Evolutionary conservation across 2,329 filamentous ascomycete species (phyloP).

Genomic region (Coleophoma crateriformis): DNA sequence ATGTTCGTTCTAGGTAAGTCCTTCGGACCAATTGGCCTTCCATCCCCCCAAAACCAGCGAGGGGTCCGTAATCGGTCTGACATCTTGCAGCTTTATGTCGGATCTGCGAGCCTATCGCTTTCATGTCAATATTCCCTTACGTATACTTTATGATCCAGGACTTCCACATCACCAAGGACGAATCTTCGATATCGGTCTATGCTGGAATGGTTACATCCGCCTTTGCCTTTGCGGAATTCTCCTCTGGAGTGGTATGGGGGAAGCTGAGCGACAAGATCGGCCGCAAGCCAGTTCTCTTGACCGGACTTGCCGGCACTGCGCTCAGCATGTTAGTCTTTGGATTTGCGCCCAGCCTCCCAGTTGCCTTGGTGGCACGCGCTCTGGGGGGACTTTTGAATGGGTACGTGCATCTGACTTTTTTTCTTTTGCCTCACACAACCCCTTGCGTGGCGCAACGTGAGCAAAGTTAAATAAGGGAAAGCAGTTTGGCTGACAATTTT

Average conservation of each 20-base stretch:
- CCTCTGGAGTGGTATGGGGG: constrained; percentile 89
- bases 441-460: constrained; percentile 2
- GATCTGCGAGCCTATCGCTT: constrained; percentile 97
- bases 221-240: constrained; percentile 94
- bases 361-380: constrained; percentile 82
- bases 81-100: constrained; percentile 68
- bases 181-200: constrained; percentile 81
- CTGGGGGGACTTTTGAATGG: constrained; percentile 90
- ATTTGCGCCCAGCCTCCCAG: constrained; percentile 74
- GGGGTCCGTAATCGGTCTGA: neutral
- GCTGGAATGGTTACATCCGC: constrained; percentile 94
- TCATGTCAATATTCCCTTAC: constrained; percentile 99
- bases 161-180: constrained; percentile 76
- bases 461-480: constrained; percentile 11
- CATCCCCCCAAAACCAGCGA: no score
- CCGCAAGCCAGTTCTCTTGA: constrained; percentile 85
- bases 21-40: no score
- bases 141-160: constrained; percentile 96
- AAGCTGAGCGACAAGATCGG: constrained; percentile 86
- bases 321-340: constrained; percentile 91
- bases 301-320: constrained; percentile 84
- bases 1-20: constrained; percentile 47
- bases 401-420: constrained; percentile 40
- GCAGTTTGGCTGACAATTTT: constrained; percentile 9
- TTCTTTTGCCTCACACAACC: neutral